Base-by-base conservation (phyloP, 768 basidiomycete species). In the Mycena maculata region DNA sequence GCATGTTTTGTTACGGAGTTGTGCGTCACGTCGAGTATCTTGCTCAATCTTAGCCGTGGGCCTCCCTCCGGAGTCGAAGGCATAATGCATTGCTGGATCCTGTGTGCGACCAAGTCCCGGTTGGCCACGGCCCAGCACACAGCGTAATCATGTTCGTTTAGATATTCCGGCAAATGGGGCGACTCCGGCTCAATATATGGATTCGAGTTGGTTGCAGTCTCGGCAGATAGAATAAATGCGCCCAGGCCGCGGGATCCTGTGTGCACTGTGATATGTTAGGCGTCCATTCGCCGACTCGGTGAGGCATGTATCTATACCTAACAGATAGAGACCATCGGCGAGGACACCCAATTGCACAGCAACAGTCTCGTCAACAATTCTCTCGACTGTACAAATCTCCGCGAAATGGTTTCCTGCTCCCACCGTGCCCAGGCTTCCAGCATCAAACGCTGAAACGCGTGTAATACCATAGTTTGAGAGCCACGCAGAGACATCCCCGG, bases 391-490 rank as follows among this genome's bases (percentile, higher is more conserved):
- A 65, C 78, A 78, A 4, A 82, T 72, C 60, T 81, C 81, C 16
- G 79, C 80, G 63, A 82, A 82, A 67, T 82, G 78, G 69, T 83
- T 81, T 2, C 79, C 80, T 20, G 73, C 75, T 41, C 81, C 80
- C 9, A 81, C 75, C 4, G 79, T 82, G 11, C 81, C 81, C 30
- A 82, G 67, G 55, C 72, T 75, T 12, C 13, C 47, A 25, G 65
- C 63, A 67, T 79, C 80, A 65, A 77, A 80, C 20, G 73, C 52
- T 4, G 77, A 78, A 11, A 70, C 61, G 9, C 74, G 74, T 2
- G 70, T 59, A n/a, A 81, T 77, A 4, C 73, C 78, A 69, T 79
- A 78, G 18, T 73, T 62, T 33, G 71, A 61, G 1, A 82, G 74
- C 80, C 81, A 83, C n/a, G 71, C 72, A 15, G 71, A 54, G 3